Base-by-base conservation (phyloP, 2,329 filamentous ascomycete species). In the Fusarium piperis region DNA sequence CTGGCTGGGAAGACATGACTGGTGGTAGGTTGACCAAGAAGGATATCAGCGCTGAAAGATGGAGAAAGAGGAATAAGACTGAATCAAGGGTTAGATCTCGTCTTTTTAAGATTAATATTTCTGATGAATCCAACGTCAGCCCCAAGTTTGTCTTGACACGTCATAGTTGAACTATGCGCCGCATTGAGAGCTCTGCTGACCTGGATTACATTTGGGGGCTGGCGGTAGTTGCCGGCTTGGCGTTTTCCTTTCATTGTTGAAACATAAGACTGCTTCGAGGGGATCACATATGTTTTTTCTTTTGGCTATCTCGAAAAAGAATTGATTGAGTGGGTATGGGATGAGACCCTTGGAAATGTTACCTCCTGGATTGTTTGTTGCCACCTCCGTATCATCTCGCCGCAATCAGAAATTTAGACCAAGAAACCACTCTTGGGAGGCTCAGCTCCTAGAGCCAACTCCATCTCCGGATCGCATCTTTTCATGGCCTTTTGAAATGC, bases 391-490 rank as follows among this genome's bases (percentile, higher is more conserved):
- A 53, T 20, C 6, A n/a, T 28, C 16, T 46, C 15, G 4, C n/a
- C n/a, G 16, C 11, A 8, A 5, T 12, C 10, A 16, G 39, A 23
- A 44, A 44, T 23, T 13, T 48, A 72, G 5, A 72, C 1, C 32
- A 59, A 44, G 2, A 71, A 72, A 16, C 26, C 16, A 2, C 58
- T 60, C 23, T 67, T 59, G 0, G 72, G 72, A 0, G 76, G 64
- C 1, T 78, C 76, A 1, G 76, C 60, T 10, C 79, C 74, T 74
- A 79, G 59, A 15, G 67, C 63, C 44, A 77, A 18, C 52, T 84
- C 78, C 77, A 88, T 76, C 0, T 77, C 85, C 1, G 85, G 83
- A 70, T 90, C 88, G 0, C 80, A 81, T 78, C 85, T 88, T 39
- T 74, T 74, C 81, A 86, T 85, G 0, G 87, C 85, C 51, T 73